Base-by-base conservation (phyloP, 2,329 filamentous ascomycete genomes). In the Colletotrichum magnum region DNA sequence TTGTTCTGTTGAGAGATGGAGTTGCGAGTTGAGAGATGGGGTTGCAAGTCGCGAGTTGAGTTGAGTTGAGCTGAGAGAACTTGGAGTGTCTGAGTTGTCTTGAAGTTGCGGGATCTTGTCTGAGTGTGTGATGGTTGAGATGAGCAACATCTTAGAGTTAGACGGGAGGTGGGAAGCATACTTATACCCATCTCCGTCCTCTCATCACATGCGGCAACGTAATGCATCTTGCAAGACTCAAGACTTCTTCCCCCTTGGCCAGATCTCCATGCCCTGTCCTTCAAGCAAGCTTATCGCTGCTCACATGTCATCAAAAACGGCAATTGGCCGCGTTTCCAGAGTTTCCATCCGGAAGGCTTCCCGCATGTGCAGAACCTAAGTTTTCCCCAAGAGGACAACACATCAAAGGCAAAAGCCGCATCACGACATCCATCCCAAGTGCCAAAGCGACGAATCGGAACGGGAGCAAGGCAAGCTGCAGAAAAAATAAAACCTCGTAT, bases 141-240 rank as follows among this genome's bases (percentile, higher is more conserved):
- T 7, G 15, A 16, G 4, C 5, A 4, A 7, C 2, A 18, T 7
- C 1, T 1, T 2, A 18, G 16, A 18, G 12, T 1, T 2, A 36
- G 10, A 4, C 1, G 7, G 32, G 16, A 47, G 18, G 0, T 18
- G 6, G 16, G 16, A 18, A 5, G 18, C 45, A 12, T 47, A 16
- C 45, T 47, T 47, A 47, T 47, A 47, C 16, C 16, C 45, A 36
- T 36, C 45, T 47, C 18, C 45, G 1, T 16, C 45, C 16, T 16
- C 15, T 6, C 6, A 47, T 47, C 45, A 47, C 45, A 47, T 18
- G 45, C 15, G 45, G 18, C 16, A 4, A 47, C 16, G 18, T 15
- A 18, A 18, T 18, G 4, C 43, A 32, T 32, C 28, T 32, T 32
- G 7, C 43, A 15, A 12, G 6, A 18, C 43, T 47, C 43, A 47